phyloP scores from a whole-genome alignment of 2,329 filamentous ascomycete species.

The Daldinia eschscholtzii region DNA sequence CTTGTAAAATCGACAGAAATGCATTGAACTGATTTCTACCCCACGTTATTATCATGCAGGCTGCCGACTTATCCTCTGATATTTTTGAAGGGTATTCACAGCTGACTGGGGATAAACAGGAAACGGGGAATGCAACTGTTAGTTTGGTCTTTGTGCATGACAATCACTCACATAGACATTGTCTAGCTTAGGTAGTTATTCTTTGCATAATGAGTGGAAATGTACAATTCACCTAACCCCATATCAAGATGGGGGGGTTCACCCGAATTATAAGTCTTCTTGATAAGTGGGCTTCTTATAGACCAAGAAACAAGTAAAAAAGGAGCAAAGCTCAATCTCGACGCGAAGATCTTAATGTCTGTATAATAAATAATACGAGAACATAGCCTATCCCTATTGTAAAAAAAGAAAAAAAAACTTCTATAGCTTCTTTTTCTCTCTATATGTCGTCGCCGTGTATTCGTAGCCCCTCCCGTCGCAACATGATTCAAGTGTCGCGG shows the following conservation, averaged over 20 bases:
- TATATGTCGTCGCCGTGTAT: not conserved
- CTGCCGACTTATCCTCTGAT: not conserved
- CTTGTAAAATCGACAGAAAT: not conserved
- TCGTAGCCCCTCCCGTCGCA: not conserved
- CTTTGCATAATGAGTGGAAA: constrained; percentile 4
- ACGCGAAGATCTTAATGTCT: constrained; percentile 6
- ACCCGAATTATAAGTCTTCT: constrained; percentile 1
- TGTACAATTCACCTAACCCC: not conserved
- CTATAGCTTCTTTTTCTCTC: not conserved
- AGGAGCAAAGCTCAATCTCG: not conserved
- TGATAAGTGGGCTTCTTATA: not conserved
- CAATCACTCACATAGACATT: constrained; percentile 4
- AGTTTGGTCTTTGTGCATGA: not conserved
- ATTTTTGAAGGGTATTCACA: not conserved
- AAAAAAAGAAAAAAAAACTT: too few species aligned
- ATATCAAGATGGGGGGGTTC: not conserved
- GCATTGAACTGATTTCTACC: not conserved
- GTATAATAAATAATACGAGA: not conserved
- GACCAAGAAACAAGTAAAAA: not conserved
- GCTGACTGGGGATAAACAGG: not conserved
- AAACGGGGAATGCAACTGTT: constrained; percentile 6
- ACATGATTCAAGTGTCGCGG: not conserved
- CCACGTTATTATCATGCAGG: constrained; percentile 5
- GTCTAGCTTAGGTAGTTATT: not conserved
- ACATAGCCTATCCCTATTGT: not conserved